A percentile compares a stretch with the other conserved stretches of the same genome.
Evolutionary conservation across 176 grass and related monocot genomes (phyloP).

Genomic region (Neostapfia colusana): DNA sequence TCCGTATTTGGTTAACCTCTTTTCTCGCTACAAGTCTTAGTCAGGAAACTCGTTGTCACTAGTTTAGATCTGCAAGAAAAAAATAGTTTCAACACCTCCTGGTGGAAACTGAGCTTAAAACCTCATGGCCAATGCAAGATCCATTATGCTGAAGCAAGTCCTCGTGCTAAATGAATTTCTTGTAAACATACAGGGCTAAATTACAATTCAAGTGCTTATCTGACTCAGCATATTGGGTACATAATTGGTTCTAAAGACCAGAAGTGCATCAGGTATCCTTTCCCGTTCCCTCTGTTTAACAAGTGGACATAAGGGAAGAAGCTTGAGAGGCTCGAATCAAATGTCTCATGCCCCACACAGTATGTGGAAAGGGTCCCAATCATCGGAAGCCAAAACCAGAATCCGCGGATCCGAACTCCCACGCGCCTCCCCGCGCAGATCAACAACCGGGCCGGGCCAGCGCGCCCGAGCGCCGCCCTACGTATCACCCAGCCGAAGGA

Average conservation of each 20-base stretch:
- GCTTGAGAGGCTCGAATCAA: not conserved
- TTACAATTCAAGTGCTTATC: not conserved
- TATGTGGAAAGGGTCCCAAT: not conserved
- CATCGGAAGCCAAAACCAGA: not conserved
- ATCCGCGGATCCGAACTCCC: slow-evolving; percentile 18
- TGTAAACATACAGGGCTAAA: not conserved
- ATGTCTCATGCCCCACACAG: not conserved
- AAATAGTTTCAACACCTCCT: not conserved
- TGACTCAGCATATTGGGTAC: not conserved
- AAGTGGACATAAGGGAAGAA: not conserved
- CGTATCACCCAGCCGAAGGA: not conserved
- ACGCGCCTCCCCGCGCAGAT: not conserved
- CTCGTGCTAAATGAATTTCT: not conserved
- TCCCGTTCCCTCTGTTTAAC: not conserved
- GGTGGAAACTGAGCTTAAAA: not conserved
- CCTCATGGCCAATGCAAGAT: not conserved
- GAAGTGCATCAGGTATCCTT: not conserved
- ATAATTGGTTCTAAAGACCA: not conserved
- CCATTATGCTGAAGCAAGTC: not conserved
- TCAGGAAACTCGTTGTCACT: not conserved
- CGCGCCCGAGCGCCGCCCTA: too few species aligned
- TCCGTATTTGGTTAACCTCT: not conserved
- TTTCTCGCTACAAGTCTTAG: not conserved
- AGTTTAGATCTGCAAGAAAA: not conserved
- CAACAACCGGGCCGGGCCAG: not conserved